Conservation (phyloP, 306 rosid species). For the Senna tora region DNA sequence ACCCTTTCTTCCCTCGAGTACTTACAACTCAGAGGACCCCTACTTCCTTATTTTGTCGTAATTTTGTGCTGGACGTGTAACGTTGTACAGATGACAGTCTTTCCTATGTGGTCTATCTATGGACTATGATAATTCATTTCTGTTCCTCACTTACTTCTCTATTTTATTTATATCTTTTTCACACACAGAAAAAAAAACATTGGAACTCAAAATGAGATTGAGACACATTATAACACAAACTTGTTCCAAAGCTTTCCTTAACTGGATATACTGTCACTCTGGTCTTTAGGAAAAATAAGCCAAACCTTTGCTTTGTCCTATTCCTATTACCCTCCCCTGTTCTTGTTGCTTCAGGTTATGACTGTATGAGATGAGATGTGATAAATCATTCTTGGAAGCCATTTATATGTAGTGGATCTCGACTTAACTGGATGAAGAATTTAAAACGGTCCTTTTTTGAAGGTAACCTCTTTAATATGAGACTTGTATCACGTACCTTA, state of each 20-base stretch:
- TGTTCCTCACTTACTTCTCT: conserved; percentile 5
- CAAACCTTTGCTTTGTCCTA: conserved; percentile 36
- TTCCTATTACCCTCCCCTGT: conserved; percentile 26
- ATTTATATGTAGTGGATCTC: no score
- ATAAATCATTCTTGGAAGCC: no score
- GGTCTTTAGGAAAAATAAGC: conserved; percentile 31
- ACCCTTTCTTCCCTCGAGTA: background rate
- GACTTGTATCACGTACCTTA: no score
- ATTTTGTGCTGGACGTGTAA: no score
- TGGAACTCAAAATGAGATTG: conserved; percentile 43
- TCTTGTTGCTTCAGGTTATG: conserved; percentile 28
- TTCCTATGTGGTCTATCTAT: conserved; percentile 14
- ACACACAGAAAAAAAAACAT: conserved; percentile 28
- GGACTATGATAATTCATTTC: conserved; percentile 30
- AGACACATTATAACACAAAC: conserved; percentile 27
- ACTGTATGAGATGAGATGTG: conserved; percentile 29
- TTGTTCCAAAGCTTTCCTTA: conserved; percentile 40
- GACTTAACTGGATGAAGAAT: no score
- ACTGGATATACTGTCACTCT: conserved; percentile 38
- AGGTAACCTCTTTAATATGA: no score
- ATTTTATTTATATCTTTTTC: background rate
- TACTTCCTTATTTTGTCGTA: background rate
- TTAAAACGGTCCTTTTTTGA: no score
- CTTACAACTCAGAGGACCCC: conserved; percentile 3
- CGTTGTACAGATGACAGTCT: no score